Base-by-base conservation (phyloP, 495 filamentous ascomycete species). In the Tuber indicum region DNA sequence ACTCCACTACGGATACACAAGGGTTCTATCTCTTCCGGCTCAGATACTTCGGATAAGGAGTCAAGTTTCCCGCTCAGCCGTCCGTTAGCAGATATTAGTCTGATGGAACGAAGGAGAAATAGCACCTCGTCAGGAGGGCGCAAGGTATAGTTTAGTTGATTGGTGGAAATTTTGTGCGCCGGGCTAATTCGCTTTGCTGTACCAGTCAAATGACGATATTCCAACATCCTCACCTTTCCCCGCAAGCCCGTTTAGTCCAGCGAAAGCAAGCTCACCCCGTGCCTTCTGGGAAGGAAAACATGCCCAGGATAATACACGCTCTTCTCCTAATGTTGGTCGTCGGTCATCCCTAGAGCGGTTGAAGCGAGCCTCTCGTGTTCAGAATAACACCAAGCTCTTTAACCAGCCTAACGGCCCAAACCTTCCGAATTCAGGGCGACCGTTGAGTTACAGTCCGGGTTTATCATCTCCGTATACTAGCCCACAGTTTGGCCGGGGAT, bases 301-400 rank as follows among this genome's bases (percentile, higher is more conserved):
- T 66, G 75, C 76, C 44, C 81, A 77, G 43, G 79, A 80, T 73
- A 83, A 82, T 58, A 76, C 71, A 69, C 78, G 77, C 8, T 80
- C 78, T 45, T 90, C 92, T 17, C 90, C 89, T 26, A 90, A 91
- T 36, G 90, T 91, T 1, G 87, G 88, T 0, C 91, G 92, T 82
- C 91, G 95, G 78, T 91, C 93, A 8, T 98, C 95, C 17, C 91
- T 98, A 75, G 96, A 99, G 85, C 93, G 94, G 72, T 85, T 99
- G 75, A 96, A 98, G 86, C 91, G 92, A 79, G 94, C 92, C 6
- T 97, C 95, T 58, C 91, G 96, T 62, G 96, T 99, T 72, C 97
- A 96, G 86, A 98, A 97, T 86, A 96, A 94, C 87, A 94, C 89
- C 86, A 97, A 98, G 87, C 92, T 97, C 81, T 92, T 93, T 82